Evolutionary conservation across 1,139 yeast genomes (phyloP), one percentile per base, ranked within the genome.

Genomic region (Blastobotrys illinoisensis): DNA sequence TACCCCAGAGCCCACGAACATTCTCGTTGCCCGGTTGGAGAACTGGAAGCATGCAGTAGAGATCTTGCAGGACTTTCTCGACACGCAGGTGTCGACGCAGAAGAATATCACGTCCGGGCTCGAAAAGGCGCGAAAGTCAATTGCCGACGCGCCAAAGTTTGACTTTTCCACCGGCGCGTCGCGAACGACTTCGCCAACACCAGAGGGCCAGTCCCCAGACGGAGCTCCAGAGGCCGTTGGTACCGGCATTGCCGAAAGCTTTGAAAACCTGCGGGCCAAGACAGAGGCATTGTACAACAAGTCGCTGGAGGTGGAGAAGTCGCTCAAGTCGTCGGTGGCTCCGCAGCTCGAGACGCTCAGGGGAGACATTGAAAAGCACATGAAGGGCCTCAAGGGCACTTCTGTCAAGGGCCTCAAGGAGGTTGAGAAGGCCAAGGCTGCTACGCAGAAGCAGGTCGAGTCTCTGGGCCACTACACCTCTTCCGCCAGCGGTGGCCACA

Each of bases 361-460:
- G 40, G 67, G 66, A 47, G 77, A 74, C 50, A 67, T 74, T 54
- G 74, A 73, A 51, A 73, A 73, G 62, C 77, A 74, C 63, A 58
- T 63, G 62, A 72, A 73, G 64, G 70, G 71, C 9, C 66, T 75
- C 56, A 68, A 67, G 60, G 61, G 67, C 32, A 65, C 69, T 47
- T 71, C 72, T 13, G 57, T 64, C 58, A 73, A 72, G 64, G 67
- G 66, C 32, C 59, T 62, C 55, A 73, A 72, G 63, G 76, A 74
- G 18, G 69, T 74, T 28, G 74, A 73, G 54, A 67, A 66, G 64
- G 69, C 71, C 20, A 70, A 71, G 28, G 58, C 56, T 21, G 48
- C 50, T n/a, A 72, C 77, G 7, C 71, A 68, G 58, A 66, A 67
- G 61, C 64, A 67, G 40, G 63, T 74, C 49, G 78, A 74, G 60